Conservation (phyloP, 495 filamentous ascomycete species). For the Xylaria acuta region DNA sequence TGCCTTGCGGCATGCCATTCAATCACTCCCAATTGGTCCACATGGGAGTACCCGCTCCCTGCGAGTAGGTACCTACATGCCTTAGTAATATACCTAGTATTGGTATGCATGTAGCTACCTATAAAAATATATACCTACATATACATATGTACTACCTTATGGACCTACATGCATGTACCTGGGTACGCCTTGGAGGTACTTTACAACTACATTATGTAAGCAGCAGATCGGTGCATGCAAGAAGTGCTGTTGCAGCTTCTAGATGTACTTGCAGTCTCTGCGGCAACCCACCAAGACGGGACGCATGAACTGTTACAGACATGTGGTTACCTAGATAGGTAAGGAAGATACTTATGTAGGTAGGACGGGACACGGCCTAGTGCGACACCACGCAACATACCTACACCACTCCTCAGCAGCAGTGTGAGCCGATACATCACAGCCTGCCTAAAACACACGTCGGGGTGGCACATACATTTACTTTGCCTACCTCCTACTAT, state of each 20-base stretch:
- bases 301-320: slow-evolving; percentile 2
- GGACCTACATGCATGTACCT: not conserved
- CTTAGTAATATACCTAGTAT: too few species aligned
- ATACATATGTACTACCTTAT: too few species aligned
- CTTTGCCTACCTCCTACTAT: not conserved
- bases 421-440: not conserved
- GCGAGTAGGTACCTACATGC: too few species aligned
- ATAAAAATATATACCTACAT: too few species aligned
- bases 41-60: not conserved
- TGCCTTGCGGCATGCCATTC: not conserved
- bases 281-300: not conserved
- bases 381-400: not conserved
- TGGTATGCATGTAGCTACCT: not conserved
- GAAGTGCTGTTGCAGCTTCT: not conserved
- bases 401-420: not conserved
- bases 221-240: not conserved
- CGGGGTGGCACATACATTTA: not conserved
- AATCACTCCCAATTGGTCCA: not conserved
- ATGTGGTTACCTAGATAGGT: too few species aligned
- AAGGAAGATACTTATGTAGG: not conserved
- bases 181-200: not conserved
- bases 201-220: too few species aligned
- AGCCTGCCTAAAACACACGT: not conserved
- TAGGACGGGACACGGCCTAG: not conserved
- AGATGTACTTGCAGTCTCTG: not conserved